Evolutionary conservation across 495 filamentous ascomycete genomes (phyloP).

Genomic region (Annulohypoxylon stygium): DNA sequence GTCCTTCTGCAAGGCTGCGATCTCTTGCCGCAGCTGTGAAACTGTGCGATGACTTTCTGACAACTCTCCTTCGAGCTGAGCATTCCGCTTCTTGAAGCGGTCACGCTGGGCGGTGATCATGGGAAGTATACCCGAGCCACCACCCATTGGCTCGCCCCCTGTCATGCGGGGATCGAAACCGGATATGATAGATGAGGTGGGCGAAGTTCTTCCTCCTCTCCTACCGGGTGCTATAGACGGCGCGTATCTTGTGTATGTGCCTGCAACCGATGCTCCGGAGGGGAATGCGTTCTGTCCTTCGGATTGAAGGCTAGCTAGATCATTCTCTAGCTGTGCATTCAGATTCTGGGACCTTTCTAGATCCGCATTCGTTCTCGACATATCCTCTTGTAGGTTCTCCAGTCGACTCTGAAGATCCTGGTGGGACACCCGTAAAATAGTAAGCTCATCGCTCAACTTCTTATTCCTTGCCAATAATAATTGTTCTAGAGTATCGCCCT

Average conservation of each 20-base stretch:
- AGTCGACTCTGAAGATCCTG: conserved; percentile 89
- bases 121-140: conserved; percentile 90
- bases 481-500: conserved; percentile 88
- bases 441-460: conserved; percentile 93
- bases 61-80: conserved; percentile 90
- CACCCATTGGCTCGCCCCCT: conserved; percentile 81
- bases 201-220: conserved; percentile 79
- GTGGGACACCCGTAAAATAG: conserved; percentile 91
- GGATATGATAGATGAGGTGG: conserved; percentile 97
- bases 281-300: conserved; percentile 86
- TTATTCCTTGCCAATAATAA: conserved; percentile 93
- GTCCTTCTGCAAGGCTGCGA: conserved; percentile 93
- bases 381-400: conserved; percentile 82
- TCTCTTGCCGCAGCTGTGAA: conserved; percentile 88
- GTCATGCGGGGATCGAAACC: conserved; percentile 80
- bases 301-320: conserved; percentile 87
- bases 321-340: conserved; percentile 90
- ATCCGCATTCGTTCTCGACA: conserved; percentile 85
- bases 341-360: conserved; percentile 87
- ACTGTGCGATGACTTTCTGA: conserved; percentile 84
- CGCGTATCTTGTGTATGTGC: conserved; percentile 90
- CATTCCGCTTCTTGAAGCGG: conserved; percentile 96
- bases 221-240: conserved; percentile 75
- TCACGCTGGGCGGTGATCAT: conserved; percentile 99
- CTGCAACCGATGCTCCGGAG: conserved; percentile 89